Percentiles rank a stretch among this genome's conserved stretches.
These are phyloP conservation scores for Entamoeba invadens DNA, from an alignment of 208 protist genomes.

Conservation along the genomic window DNA sequence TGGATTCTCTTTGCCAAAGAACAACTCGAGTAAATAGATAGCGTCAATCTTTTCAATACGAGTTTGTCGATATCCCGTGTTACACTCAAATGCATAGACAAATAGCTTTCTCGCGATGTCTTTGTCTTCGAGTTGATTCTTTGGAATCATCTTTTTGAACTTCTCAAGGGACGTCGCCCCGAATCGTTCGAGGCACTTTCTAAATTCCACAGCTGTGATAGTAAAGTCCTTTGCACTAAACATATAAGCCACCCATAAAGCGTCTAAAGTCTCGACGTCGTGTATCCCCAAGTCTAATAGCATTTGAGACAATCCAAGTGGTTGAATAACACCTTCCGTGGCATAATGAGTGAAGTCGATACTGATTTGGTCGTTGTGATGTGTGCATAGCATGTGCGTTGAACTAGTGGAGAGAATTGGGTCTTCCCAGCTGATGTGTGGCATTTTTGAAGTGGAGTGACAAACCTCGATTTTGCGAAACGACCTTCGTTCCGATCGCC, in stretches of 20 bases:
- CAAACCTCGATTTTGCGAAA: not conserved
- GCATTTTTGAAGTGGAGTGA: not conserved
- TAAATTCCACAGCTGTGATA: not conserved
- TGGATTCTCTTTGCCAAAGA: not conserved
- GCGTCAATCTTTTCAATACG: not conserved
- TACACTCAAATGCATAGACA: not conserved
- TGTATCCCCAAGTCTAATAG: not conserved
- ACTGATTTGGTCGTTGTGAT: not conserved
- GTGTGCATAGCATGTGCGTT: not conserved
- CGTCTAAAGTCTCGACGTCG: not conserved
- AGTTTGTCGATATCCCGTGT: not conserved
- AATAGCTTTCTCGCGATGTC: not conserved
- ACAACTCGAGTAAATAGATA: not conserved
- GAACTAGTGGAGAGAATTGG: not conserved
- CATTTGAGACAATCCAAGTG: not conserved
- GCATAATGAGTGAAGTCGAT: not conserved
- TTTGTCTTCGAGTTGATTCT: not conserved
- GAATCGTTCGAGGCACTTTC: not conserved
- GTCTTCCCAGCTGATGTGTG: not conserved
- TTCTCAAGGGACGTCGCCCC: not conserved
- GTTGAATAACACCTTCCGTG: not conserved
- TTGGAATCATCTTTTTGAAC: not conserved
- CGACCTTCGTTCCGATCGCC: not conserved
- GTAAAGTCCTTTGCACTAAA: not conserved
- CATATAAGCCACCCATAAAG: not conserved